Evolutionary conservation across 805 yeast species (phyloP).

Genomic region (Metschnikowia matae): DNA sequence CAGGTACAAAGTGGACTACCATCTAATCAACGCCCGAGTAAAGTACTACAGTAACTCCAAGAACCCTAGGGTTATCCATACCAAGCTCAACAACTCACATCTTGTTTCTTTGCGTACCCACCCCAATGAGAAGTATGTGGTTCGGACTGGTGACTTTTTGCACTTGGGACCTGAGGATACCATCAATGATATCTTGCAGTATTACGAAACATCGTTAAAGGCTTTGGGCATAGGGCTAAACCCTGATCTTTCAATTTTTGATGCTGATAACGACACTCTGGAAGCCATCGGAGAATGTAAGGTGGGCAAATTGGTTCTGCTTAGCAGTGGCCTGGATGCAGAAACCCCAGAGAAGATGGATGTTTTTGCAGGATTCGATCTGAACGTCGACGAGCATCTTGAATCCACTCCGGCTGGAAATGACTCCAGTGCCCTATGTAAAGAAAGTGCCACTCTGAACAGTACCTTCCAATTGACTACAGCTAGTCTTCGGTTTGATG

Average conservation of each 20-base stretch:
- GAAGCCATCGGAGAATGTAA: not conserved
- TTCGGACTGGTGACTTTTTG: slow-evolving; percentile 32
- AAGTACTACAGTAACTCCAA: slow-evolving; percentile 35
- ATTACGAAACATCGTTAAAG: slow-evolving; percentile 6
- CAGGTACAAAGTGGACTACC: slow-evolving; percentile 31
- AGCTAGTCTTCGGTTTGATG: slow-evolving; percentile 5
- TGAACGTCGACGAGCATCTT: not conserved
- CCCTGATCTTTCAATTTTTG: not conserved
- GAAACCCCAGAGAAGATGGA: not conserved
- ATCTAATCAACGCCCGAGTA: slow-evolving; percentile 32
- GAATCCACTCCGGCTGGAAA: not conserved
- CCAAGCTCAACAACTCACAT: slow-evolving; percentile 28
- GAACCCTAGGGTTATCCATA: slow-evolving; percentile 36
- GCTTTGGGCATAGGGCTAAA: not conserved
- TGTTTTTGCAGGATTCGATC: not conserved
- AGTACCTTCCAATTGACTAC: slow-evolving; percentile 2
- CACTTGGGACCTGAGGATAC: slow-evolving; percentile 16
- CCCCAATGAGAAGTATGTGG: slow-evolving; percentile 29
- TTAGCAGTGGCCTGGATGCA: not conserved
- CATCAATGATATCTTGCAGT: slow-evolving; percentile 10
- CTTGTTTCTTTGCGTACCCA: slow-evolving; percentile 37
- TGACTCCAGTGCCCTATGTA: slow-evolving; percentile 1
- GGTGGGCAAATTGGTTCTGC: slow-evolving; percentile 1
- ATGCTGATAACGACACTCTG: not conserved
- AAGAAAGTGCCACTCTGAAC: slow-evolving; percentile 2